Evolutionary conservation across 306 rosid genomes (phyloP).

Genomic region (Prunus salicina): DNA sequence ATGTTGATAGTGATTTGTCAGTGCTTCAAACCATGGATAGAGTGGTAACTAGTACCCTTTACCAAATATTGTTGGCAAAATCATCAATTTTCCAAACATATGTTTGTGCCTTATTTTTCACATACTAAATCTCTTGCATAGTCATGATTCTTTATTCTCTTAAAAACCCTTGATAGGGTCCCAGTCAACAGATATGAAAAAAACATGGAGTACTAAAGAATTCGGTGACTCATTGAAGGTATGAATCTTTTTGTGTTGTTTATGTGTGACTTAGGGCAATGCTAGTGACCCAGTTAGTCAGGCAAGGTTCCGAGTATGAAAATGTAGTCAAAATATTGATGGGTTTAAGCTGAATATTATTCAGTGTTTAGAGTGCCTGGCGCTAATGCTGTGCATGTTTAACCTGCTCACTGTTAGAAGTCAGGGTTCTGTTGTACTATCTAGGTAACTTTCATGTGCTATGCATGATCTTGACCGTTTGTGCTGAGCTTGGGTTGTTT

Average conservation of each 20-base stretch:
- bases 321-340: neutral
- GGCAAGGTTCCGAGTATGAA: neutral
- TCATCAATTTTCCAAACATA: neutral
- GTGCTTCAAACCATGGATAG: neutral
- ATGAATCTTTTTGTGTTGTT: slow-evolving; percentile 7
- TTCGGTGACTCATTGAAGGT: slow-evolving; percentile 64
- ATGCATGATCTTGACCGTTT: neutral
- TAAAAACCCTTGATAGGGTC: slow-evolving; percentile 24
- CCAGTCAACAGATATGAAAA: slow-evolving; percentile 21
- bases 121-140: neutral
- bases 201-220: slow-evolving; percentile 40
- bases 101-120: neutral
- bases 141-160: neutral
- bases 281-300: neutral
- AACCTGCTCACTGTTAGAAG: neutral
- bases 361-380: neutral
- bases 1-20: neutral
- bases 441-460: neutral
- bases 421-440: neutral
- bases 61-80: neutral
- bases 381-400: neutral
- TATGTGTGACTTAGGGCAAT: neutral
- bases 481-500: neutral
- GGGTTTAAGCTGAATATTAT: neutral
- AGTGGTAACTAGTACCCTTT: neutral